These are phyloP conservation scores for Mycena galopus DNA, from an alignment of 768 basidiomycete species.

Conservation along the genomic window DNA sequence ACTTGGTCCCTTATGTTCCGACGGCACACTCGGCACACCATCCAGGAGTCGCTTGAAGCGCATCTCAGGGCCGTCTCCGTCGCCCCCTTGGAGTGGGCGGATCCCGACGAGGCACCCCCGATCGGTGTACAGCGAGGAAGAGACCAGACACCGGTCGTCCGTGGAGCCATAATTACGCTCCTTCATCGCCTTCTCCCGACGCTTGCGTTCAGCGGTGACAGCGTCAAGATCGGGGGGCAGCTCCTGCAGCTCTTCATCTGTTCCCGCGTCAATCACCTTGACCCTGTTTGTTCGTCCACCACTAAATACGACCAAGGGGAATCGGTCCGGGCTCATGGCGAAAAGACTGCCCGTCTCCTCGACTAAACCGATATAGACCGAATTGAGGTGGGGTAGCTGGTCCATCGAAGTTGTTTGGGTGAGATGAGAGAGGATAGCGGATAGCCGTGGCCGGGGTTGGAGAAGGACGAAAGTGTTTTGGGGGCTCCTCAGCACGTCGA, in stretches of 20 bases:
- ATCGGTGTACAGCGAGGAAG: constrained; percentile 41
- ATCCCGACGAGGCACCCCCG: constrained; percentile 75
- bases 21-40: constrained; percentile 63
- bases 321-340: constrained; percentile 86
- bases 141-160: constrained; percentile 26
- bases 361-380: constrained; percentile 87
- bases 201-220: constrained; percentile 60
- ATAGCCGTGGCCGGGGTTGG: constrained; percentile 84
- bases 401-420: constrained; percentile 46
- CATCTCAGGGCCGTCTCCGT: constrained; percentile 52
- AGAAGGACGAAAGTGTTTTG: constrained; percentile 82
- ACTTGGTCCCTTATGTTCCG: no score
- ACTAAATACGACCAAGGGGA: constrained; percentile 61
- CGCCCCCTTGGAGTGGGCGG: constrained; percentile 64
- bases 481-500: constrained; percentile 74
- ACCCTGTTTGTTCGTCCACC: neutral
- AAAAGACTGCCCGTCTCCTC: constrained; percentile 81
- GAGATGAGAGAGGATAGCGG: constrained; percentile 77
- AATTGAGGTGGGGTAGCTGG: constrained; percentile 61
- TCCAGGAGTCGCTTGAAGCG: constrained; percentile 68
- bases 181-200: constrained; percentile 49
- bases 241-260: neutral
- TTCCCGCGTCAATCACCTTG: neutral
- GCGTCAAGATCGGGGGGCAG: constrained; percentile 52
- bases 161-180: constrained; percentile 35